Conservation (phyloP, 2,329 filamentous ascomycete genomes). For the Clonostachys rhizophaga region DNA sequence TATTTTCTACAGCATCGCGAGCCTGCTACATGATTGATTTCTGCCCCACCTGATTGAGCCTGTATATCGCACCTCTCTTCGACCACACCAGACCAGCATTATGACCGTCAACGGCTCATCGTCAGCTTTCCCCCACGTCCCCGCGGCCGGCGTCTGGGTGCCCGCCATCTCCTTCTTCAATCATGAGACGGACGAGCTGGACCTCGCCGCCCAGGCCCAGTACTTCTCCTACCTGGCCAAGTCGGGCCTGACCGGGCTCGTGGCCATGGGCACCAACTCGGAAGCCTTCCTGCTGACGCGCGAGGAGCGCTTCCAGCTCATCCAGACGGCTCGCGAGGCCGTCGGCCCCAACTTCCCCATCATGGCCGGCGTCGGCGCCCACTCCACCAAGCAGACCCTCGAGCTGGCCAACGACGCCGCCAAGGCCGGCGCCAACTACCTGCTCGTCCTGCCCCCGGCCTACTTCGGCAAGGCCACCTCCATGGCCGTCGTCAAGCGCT, state of each 20-base stretch:
- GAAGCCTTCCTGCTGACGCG: conserved; percentile 53
- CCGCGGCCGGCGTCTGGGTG: conserved; percentile 37
- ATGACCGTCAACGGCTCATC: no score
- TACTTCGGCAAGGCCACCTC: conserved; percentile 63
- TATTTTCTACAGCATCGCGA: no score
- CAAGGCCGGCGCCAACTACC: conserved; percentile 56
- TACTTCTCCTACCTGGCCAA: conserved; percentile 46
- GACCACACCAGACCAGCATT: no score
- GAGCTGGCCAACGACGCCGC: conserved; percentile 55
- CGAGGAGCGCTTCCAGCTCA: conserved; percentile 52
- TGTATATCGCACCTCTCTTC: no score
- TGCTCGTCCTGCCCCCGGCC: conserved; percentile 55
- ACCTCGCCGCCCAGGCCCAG: conserved; percentile 38
- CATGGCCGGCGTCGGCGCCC: conserved; percentile 65
- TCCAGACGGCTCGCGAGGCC: conserved; percentile 61
- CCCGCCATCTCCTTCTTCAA: conserved; percentile 52
- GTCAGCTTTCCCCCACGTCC: conserved; percentile 9
- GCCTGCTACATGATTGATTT: no score
- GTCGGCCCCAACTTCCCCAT: conserved; percentile 85
- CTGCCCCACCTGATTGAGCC: no score
- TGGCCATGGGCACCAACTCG: conserved; percentile 50
- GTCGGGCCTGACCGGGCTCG: conserved; percentile 44
- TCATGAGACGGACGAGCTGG: conserved; percentile 38
- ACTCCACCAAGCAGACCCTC: conserved; percentile 60
- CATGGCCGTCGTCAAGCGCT: conserved; percentile 49